Evolutionary conservation across 306 rosid species (phyloP).

Genomic region (Lupinus albus): DNA sequence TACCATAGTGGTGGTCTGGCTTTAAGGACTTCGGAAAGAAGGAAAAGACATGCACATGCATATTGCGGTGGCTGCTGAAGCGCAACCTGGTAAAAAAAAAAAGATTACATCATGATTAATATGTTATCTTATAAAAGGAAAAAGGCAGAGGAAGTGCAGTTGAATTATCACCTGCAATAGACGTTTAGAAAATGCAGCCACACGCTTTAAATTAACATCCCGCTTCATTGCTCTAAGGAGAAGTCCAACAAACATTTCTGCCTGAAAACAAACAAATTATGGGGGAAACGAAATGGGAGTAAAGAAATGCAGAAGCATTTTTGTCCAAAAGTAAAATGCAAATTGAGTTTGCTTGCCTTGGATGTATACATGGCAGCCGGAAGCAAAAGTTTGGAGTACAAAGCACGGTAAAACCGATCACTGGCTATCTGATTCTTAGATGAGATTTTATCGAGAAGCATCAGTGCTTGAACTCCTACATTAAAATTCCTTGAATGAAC

Average conservation of each 20-base stretch:
- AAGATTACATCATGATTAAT: neutral
- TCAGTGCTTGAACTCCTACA: conserved; percentile 88
- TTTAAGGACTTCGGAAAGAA: conserved; percentile 92
- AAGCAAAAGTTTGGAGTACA: conserved; percentile 85
- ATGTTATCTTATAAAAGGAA: neutral
- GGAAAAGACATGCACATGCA: conserved; percentile 93
- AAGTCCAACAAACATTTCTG: conserved; percentile 93
- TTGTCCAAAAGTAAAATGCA: neutral
- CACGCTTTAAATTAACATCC: conserved; percentile 88
- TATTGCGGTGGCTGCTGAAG: conserved; percentile 96
- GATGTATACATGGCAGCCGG: conserved; percentile 92
- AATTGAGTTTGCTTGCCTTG: conserved; percentile 56
- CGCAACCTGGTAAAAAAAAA: conserved; percentile 64
- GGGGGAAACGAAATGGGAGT: neutral
- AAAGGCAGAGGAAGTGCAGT: conserved; percentile 12
- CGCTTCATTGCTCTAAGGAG: conserved; percentile 86
- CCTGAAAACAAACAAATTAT: conserved; percentile 51
- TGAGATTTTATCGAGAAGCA: conserved; percentile 96
- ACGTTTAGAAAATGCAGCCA: conserved; percentile 87
- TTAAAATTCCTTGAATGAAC: conserved; percentile 93
- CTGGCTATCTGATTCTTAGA: conserved; percentile 90
- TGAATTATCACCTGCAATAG: conserved; percentile 67
- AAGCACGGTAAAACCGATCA: conserved; percentile 87
- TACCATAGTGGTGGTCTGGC: conserved; percentile 92
- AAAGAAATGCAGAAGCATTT: neutral